These are phyloP conservation scores for Lactifluus piperatus DNA, from an alignment of 768 basidiomycete genomes.

Conservation along the genomic window DNA sequence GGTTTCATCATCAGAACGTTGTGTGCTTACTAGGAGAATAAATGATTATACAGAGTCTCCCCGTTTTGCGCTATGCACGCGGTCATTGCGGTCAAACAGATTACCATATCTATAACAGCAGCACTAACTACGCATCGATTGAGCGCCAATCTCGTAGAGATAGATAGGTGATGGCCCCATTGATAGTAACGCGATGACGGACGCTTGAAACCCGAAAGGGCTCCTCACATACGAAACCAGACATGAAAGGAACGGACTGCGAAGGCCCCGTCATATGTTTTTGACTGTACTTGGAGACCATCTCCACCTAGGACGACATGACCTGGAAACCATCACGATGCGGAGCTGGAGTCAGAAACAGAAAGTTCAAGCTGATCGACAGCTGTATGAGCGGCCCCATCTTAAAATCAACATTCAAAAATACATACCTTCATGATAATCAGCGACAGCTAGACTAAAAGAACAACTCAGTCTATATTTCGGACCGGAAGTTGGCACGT, in stretches of 20 bases:
- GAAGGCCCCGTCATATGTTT: not conserved
- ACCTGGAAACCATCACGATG: not conserved
- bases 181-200: not conserved
- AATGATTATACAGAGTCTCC: too few relatives aligned
- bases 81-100: not conserved
- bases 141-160: not conserved
- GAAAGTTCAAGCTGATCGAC: constrained; percentile 12
- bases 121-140: not conserved
- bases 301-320: not conserved
- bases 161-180: not conserved
- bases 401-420: not conserved
- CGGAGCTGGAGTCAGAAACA: not conserved
- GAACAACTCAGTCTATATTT: not conserved
- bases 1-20: too few relatives aligned
- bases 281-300: not conserved
- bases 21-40: too few relatives aligned
- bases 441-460: constrained; percentile 48
- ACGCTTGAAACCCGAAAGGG: not conserved
- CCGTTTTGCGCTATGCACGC: not conserved
- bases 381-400: not conserved
- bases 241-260: not conserved
- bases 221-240: not conserved
- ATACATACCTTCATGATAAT: constrained; percentile 53
- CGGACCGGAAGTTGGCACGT: constrained; percentile 28
- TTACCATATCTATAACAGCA: not conserved